These are phyloP conservation scores for Pseudogymnoascus sp. DNA, from an alignment of 2,329 filamentous ascomycete species.

Conservation along the genomic window DNA sequence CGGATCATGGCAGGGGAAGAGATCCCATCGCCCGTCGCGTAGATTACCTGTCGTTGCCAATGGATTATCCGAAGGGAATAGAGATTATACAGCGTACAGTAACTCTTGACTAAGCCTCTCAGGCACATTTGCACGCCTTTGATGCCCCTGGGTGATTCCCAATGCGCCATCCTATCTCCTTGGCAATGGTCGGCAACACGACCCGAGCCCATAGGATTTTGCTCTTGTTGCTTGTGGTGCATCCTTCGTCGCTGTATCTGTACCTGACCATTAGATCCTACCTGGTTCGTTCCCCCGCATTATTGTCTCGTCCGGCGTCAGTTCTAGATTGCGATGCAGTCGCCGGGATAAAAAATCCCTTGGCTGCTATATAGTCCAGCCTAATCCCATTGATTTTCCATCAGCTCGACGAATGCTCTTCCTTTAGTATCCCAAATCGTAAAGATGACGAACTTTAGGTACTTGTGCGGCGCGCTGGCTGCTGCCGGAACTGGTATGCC, in stretches of 20 bases:
- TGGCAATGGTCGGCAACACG: not conserved
- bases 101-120: not conserved
- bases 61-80: not conserved
- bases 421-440: not conserved
- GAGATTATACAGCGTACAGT: not conserved
- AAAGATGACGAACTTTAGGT: not conserved
- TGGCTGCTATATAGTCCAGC: not conserved
- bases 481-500: not conserved
- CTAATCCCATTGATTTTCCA: not conserved
- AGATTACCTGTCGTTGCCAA: not conserved
- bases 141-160: not conserved
- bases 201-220: not conserved
- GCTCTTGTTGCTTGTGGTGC: not conserved
- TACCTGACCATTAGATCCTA: not conserved
- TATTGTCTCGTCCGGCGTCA: not conserved
- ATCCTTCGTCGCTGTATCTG: not conserved
- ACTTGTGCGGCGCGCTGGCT: not conserved
- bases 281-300: conserved; percentile 1
- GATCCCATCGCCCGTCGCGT: not conserved
- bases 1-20: not conserved
- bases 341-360: not conserved
- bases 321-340: conserved; percentile 5
- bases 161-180: not conserved
- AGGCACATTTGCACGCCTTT: not conserved
- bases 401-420: not conserved